A percentile compares a stretch with the other conserved stretches of the same genome.
These are phyloP conservation scores for Malbranchea zuffiana DNA, from an alignment of 2,329 filamentous ascomycete genomes.

Conservation along the genomic window DNA sequence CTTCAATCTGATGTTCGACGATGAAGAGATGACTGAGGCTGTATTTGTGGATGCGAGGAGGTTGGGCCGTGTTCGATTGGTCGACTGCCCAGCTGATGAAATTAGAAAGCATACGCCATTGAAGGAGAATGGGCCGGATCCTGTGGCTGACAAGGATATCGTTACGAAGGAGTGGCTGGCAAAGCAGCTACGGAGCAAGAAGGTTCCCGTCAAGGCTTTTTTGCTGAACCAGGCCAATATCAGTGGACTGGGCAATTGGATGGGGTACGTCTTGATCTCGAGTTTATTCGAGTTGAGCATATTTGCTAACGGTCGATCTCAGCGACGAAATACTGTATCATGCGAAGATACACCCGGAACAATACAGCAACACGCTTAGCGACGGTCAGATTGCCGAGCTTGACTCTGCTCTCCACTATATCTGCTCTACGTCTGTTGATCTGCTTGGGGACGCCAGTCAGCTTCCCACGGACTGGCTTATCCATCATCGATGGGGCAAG, in stretches of 20 bases:
- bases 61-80: slow-evolving; percentile 66
- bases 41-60: slow-evolving; percentile 79
- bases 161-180: slow-evolving; percentile 67
- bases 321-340: slow-evolving; percentile 87
- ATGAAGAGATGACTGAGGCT: slow-evolving; percentile 49
- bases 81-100: slow-evolving; percentile 65
- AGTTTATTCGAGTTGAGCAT: background rate
- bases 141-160: slow-evolving; percentile 65
- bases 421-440: slow-evolving; percentile 71
- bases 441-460: slow-evolving; percentile 68
- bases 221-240: slow-evolving; percentile 80
- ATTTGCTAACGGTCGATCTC: too few relatives aligned
- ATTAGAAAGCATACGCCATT: slow-evolving; percentile 70
- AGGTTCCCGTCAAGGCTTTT: slow-evolving; percentile 78
- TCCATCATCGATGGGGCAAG: slow-evolving; percentile 81
- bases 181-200: slow-evolving; percentile 61
- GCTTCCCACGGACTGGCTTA: slow-evolving; percentile 81
- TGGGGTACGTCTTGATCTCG: slow-evolving; percentile 45
- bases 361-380: slow-evolving; percentile 74
- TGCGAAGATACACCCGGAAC: slow-evolving; percentile 78
- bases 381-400: slow-evolving; percentile 60
- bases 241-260: slow-evolving; percentile 94
- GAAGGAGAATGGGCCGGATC: slow-evolving; percentile 87
- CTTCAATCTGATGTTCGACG: slow-evolving; percentile 61
- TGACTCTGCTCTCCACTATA: slow-evolving; percentile 61